phyloP scores from a whole-genome alignment of 768 basidiomycete genomes.

The Suillus ampliporus region DNA sequence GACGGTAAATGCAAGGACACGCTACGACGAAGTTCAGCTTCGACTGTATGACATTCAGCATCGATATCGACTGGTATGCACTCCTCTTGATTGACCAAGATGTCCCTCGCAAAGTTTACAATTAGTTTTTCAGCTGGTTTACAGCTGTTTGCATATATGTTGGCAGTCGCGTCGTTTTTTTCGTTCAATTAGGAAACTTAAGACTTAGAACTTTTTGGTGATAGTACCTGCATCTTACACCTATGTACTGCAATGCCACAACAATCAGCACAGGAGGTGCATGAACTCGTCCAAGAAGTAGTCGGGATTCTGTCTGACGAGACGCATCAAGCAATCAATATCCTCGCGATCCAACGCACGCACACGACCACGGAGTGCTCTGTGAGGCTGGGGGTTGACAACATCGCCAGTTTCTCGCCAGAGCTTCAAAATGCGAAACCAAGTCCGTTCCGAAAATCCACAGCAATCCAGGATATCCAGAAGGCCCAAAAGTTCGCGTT shows the following conservation, averaged over 20 bases:
- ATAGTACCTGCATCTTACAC: too few species aligned
- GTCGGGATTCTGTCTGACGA: not conserved
- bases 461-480: conserved; percentile 28
- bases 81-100: too few species aligned
- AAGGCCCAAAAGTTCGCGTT: conserved; percentile 17
- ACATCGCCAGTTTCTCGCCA: conserved; percentile 22
- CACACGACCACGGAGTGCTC: not conserved
- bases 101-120: too few species aligned
- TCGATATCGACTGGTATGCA: too few species aligned
- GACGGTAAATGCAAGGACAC: too few species aligned
- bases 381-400: conserved; percentile 18
- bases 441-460: conserved; percentile 27
- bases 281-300: not conserved
- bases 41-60: too few species aligned
- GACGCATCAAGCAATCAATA: not conserved
- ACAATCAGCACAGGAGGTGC: not conserved
- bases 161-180: conserved; percentile 11
- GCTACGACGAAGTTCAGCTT: too few species aligned
- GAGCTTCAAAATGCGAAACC: conserved; percentile 24
- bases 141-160: conserved; percentile 16
- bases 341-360: not conserved
- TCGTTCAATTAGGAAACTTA: too few species aligned
- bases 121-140: too few species aligned
- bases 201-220: too few species aligned
- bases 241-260: too few species aligned